A percentile compares a stretch with the other conserved stretches of the same genome.
Evolutionary conservation across 345 rosid genomes (phyloP).

Genomic region (Arabidopsis suecica): DNA sequence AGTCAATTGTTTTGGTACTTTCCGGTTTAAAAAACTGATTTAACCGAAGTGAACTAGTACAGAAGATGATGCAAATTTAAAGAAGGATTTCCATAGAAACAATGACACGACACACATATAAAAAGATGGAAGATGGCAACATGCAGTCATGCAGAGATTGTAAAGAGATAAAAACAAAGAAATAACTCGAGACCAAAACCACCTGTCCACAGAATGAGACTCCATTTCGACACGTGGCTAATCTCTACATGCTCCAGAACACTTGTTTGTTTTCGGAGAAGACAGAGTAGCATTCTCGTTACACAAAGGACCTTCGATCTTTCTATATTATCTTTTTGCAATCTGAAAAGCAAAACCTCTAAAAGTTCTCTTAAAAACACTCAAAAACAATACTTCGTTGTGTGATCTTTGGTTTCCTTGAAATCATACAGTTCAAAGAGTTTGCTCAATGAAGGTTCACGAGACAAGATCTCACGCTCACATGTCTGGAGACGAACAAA

Average conservation of each 20-base stretch:
- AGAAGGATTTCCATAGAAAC: not conserved
- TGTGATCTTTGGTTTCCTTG: not conserved
- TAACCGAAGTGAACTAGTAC: conserved; percentile 3
- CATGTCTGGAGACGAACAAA: conserved; percentile 60
- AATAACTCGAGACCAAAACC: conserved; percentile 43
- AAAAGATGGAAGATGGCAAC: conserved; percentile 29
- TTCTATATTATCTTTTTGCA: conserved; percentile 31
- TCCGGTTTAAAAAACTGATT: not conserved
- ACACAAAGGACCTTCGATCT: conserved; percentile 32
- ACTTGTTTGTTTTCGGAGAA: conserved; percentile 37
- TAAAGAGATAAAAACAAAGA: conserved; percentile 30
- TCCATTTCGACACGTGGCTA: conserved; percentile 35
- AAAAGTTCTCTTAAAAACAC: conserved; percentile 21
- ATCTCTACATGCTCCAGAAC: conserved; percentile 32
- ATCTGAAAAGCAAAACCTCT: not conserved
- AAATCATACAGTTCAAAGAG: conserved; percentile 5
- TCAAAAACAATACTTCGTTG: not conserved
- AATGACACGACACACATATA: conserved; percentile 2
- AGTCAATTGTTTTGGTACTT: not conserved
- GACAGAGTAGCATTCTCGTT: conserved; percentile 45
- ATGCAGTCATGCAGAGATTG: conserved; percentile 45
- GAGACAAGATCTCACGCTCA: conserved; percentile 77
- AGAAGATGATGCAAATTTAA: conserved; percentile 53
- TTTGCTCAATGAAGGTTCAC: conserved; percentile 55
- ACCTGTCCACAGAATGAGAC: conserved; percentile 38